Base-by-base conservation (phyloP, 805 yeast species). In the Tetrapisispora fleetii region DNA sequence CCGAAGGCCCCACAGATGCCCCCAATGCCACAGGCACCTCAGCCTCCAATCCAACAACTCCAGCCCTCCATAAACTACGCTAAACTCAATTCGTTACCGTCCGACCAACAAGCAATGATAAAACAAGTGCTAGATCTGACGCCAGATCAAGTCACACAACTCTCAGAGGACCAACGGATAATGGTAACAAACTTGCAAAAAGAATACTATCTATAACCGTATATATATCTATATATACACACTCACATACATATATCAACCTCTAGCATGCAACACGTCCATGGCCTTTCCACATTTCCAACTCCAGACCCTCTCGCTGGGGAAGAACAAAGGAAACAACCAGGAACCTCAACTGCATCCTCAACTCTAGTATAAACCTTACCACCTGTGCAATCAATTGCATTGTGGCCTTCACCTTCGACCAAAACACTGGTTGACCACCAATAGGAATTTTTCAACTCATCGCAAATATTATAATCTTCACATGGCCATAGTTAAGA, bases 131-230 rank as follows among this genome's bases (percentile, higher is more conserved):
- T 78, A 52, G 62, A 62, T 16, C 56, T 79, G 42, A 63, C 75
- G 1, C 73, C 69, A 16, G 73, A 64, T 16, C 79, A 76, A 53
- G 53, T 78, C 3, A 54, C 54, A 18, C 56, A 55, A 4, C 59
- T 77, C 22, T 78, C 81, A 1, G 65, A 57, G 1, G 75, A 71
- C 28, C 81, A 78, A 58, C 64, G 67, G 43, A 40, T 69, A 36
- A 77, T 80, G 80, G 81, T 81, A 19, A 70, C 71, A 41, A 74
- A 73, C 50, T 67, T 81, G 44, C 69, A 79, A 53, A 65, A 74
- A 13, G 84, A 81, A 57, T 81, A 81, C 58, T 56, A 77, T 28
- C 36, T 58, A 16, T 59, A 50, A 21, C 6, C n/a, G 21, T 36
- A 11, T 36, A 13, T 32, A 32, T 28, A 28, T 8, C 11, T 11